phyloP scores from a whole-genome alignment of 2,329 filamentous ascomycete genomes.

The Sclerotinia sclerotiorum region DNA sequence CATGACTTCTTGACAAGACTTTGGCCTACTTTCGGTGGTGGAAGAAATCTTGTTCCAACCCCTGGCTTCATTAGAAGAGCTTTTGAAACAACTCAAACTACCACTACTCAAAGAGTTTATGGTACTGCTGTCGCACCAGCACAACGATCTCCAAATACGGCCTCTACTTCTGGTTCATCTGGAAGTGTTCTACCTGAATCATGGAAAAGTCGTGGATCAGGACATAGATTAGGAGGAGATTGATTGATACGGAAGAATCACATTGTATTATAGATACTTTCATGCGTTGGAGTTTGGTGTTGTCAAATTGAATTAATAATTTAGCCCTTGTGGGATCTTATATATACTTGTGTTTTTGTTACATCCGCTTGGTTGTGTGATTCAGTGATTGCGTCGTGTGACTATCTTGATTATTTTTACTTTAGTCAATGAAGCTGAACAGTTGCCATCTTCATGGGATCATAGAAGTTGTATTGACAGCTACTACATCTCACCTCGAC shows the following conservation, averaged over 20 bases:
- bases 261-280: conserved; percentile 9
- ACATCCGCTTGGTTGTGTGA: neutral
- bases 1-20: conserved; percentile 88
- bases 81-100: conserved; percentile 52
- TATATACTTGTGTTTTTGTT: neutral
- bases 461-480: no score
- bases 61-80: conserved; percentile 69
- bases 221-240: conserved; percentile 58
- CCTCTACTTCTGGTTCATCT: conserved; percentile 46
- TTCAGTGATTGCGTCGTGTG: neutral
- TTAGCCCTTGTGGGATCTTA: neutral
- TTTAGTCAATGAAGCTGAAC: neutral
- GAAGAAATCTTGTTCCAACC: conserved; percentile 72
- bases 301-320: neutral
- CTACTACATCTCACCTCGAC: no score
- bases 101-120: conserved; percentile 53
- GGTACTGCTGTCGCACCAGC: conserved; percentile 59
- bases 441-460: no score
- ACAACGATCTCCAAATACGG: conserved; percentile 38
- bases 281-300: neutral
- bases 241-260: conserved; percentile 12
- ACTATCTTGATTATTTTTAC: no score
- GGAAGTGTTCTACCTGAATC: conserved; percentile 58
- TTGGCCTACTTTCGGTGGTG: conserved; percentile 86
- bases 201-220: conserved; percentile 63